Conservation (phyloP, 2,329 filamentous ascomycete genomes). For the Keithomyces neogunnii region DNA sequence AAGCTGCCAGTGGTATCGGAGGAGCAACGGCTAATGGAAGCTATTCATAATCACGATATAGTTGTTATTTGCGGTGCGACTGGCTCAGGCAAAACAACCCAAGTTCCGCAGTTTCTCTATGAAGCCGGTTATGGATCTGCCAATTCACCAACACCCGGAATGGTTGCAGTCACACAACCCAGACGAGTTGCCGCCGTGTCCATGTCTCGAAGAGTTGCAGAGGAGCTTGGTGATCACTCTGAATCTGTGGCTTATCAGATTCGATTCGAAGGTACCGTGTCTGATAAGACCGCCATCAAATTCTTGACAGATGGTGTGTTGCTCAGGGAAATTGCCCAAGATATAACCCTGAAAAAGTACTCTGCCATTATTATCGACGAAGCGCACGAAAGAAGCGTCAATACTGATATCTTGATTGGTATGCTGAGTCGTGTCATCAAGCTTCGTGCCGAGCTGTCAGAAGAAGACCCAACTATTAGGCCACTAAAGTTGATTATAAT, state of each 20-base stretch:
- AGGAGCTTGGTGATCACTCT: constrained; percentile 74
- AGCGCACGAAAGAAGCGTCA: constrained; percentile 93
- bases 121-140: constrained; percentile 85
- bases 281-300: constrained; percentile 79
- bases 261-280: constrained; percentile 80
- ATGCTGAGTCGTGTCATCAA: constrained; percentile 92
- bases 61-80: constrained; percentile 92
- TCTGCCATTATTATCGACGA: constrained; percentile 93
- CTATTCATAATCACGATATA: constrained; percentile 82
- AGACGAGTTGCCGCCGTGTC: constrained; percentile 91
- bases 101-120: constrained; percentile 91
- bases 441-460: constrained; percentile 64
- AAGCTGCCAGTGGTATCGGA: constrained; percentile 86
- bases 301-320: constrained; percentile 99
- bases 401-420: constrained; percentile 96
- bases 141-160: constrained; percentile 71
- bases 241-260: constrained; percentile 85
- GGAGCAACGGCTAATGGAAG: constrained; percentile 97
- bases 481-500: constrained; percentile 94
- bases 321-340: constrained; percentile 80
- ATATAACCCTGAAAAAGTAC: constrained; percentile 82
- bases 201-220: constrained; percentile 85
- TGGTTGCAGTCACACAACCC: constrained; percentile 94
- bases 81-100: constrained; percentile 95
- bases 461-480: constrained; percentile 60